These are phyloP conservation scores for Candida methanosorbosa DNA, from an alignment of 805 yeast genomes.

Conservation along the genomic window DNA sequence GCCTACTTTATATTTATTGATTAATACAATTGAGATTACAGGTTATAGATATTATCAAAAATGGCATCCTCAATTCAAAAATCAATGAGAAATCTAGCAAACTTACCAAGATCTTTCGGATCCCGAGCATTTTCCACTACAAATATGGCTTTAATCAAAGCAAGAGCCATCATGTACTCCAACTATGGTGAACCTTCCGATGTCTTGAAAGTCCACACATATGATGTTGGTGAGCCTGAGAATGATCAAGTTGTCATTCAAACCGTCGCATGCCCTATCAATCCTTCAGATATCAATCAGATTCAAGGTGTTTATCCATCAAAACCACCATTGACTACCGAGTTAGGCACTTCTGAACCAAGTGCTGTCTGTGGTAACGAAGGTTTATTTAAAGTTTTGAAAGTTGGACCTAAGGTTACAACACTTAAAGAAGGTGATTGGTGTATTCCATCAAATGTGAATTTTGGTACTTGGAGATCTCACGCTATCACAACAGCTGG, in stretches of 20 bases:
- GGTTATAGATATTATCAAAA: no score
- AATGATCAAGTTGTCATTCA: slow-evolving; percentile 49
- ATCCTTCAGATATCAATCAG: slow-evolving; percentile 87
- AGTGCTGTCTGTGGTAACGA: slow-evolving; percentile 90
- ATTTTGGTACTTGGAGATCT: slow-evolving; percentile 92
- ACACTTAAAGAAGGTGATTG: slow-evolving; percentile 66
- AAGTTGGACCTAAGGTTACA: slow-evolving; percentile 47
- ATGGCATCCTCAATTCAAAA: background rate
- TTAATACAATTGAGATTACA: no score
- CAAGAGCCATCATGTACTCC: slow-evolving; percentile 61
- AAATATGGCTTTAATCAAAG: slow-evolving; percentile 13
- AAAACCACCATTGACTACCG: slow-evolving; percentile 49
- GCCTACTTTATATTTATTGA: no score
- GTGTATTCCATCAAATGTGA: slow-evolving; percentile 71
- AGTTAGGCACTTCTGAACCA: slow-evolving; percentile 52
- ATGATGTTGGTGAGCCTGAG: slow-evolving; percentile 21
- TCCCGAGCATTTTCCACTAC: slow-evolving; percentile 1
- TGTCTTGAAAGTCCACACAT: slow-evolving; percentile 42
- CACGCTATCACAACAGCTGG: slow-evolving; percentile 49
- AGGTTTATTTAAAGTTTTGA: slow-evolving; percentile 81
- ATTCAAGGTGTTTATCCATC: slow-evolving; percentile 82
- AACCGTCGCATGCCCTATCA: slow-evolving; percentile 74
- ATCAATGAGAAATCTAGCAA: background rate
- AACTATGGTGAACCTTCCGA: slow-evolving; percentile 61
- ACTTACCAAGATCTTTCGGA: background rate